These are phyloP conservation scores for Arachis stenosperma DNA, from an alignment of 306 rosid species.

Conservation along the genomic window DNA sequence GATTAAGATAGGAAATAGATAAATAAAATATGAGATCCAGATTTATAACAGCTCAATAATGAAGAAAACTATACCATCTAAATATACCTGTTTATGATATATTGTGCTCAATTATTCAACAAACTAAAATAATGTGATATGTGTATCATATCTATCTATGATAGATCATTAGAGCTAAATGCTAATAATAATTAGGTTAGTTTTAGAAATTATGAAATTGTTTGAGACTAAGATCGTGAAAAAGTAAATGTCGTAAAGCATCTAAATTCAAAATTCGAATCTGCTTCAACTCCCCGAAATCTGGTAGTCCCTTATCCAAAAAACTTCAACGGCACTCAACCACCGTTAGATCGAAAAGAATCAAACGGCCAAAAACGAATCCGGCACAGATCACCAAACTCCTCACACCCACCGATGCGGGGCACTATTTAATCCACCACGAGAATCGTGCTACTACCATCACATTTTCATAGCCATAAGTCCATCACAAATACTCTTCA, in stretches of 20 bases:
- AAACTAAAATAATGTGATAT: too few relatives aligned
- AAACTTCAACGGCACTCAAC: background rate
- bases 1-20: background rate
- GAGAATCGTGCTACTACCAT: background rate
- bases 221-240: too few relatives aligned
- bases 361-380: constrained; percentile 27
- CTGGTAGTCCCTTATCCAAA: constrained; percentile 27
- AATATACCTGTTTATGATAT: background rate
- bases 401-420: background rate
- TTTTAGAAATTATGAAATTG: too few relatives aligned
- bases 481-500: background rate
- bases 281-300: background rate
- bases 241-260: background rate
- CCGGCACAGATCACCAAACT: background rate
- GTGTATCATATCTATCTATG: too few relatives aligned
- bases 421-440: background rate
- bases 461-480: background rate
- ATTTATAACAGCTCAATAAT: too few relatives aligned
- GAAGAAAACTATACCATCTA: background rate
- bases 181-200: too few relatives aligned
- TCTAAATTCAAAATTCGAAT: constrained; percentile 48
- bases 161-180: too few relatives aligned
- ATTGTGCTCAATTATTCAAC: background rate
- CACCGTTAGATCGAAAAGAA: constrained; percentile 25
- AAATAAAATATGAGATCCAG: too few relatives aligned